A percentile compares a stretch with the other conserved stretches of the same genome.
These are phyloP conservation scores for Penstemon newberryi DNA, from an alignment of 257 asterid species.

Conservation along the genomic window DNA sequence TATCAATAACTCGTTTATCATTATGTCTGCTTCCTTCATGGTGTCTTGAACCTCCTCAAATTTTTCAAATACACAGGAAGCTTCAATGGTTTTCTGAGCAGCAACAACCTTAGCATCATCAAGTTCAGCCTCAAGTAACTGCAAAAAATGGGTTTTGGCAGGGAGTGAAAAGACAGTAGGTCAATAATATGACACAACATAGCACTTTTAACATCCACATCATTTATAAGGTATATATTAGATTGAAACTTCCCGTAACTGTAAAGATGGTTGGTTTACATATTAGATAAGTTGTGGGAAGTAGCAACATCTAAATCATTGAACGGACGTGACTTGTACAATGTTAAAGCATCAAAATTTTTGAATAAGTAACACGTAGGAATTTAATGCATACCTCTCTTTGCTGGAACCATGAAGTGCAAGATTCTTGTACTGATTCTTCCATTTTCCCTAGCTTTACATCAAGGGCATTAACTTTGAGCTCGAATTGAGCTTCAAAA, in stretches of 20 bases:
- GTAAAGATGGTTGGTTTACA: not conserved
- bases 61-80: slow-evolving; percentile 75
- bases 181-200: slow-evolving; percentile 18
- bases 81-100: slow-evolving; percentile 83
- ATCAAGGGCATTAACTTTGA: slow-evolving; percentile 50
- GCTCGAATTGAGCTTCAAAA: slow-evolving; percentile 55
- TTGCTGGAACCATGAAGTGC: slow-evolving; percentile 59
- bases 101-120: slow-evolving; percentile 73
- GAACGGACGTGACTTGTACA: not conserved
- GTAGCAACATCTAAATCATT: not conserved
- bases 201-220: not conserved
- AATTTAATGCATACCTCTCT: slow-evolving; percentile 55
- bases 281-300: not conserved
- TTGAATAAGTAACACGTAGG: not conserved
- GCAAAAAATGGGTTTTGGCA: slow-evolving; percentile 28
- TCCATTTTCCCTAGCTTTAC: slow-evolving; percentile 56
- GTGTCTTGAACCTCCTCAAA: slow-evolving; percentile 92
- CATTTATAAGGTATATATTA: not conserved
- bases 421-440: slow-evolving; percentile 45
- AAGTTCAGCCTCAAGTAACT: slow-evolving; percentile 80
- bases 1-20: slow-evolving; percentile 84
- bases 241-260: not conserved
- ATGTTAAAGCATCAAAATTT: slow-evolving; percentile 8
- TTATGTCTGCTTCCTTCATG: slow-evolving; percentile 84
- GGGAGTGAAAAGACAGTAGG: not conserved